Base-by-base conservation (phyloP, 805 yeast species). In the Hagleromyces aurorensis region DNA sequence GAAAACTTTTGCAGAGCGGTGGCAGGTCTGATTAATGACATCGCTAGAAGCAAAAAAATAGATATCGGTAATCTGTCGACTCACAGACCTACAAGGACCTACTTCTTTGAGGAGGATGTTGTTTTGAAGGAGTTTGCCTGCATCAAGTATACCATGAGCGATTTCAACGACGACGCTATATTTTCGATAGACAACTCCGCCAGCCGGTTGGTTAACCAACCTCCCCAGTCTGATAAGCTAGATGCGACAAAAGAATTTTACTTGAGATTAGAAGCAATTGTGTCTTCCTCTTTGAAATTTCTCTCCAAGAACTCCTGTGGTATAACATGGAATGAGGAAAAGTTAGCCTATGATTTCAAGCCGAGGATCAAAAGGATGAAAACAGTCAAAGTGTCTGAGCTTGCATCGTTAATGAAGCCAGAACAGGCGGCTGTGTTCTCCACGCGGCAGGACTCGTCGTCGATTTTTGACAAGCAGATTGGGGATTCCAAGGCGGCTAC, bases 21-120 rank as follows among this genome's bases (percentile, higher is more conserved):
- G 23, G 53, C 60, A 4, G 38, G 34, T 5, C 21, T 64, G 9
- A 25, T 51, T 11, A 64, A 64, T 32, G 27, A 36, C n/a, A 34
- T 64, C n/a, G 19, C 31, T 16, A 33, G 32, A 14, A 48, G 21
- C 32, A 37, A 26, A 29, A 25, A 23, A 14, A 23, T 36, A 8
- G 27, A 35, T 8, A 9, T 18, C 14, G 25, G 21, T 6, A 14
- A 29, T 7, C 16, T 16, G 7, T 16, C 26, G 27, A 14, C 21
- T 27, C n/a, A 39, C 41, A 19, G 41, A 41, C 79, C 80, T 10
- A 39, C 48, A 6, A 64, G 89, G 50, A 44, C 50, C 2, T 69
- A 73, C 33, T 69, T 68, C 31, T 79, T 78, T 46, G 55, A 61
- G 25, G 89, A 81, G 45, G 91, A 80, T 55, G 72, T 78, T 9